Conservation (phyloP, 2,329 filamentous ascomycete species). For the Aureobasidium sp. region DNA sequence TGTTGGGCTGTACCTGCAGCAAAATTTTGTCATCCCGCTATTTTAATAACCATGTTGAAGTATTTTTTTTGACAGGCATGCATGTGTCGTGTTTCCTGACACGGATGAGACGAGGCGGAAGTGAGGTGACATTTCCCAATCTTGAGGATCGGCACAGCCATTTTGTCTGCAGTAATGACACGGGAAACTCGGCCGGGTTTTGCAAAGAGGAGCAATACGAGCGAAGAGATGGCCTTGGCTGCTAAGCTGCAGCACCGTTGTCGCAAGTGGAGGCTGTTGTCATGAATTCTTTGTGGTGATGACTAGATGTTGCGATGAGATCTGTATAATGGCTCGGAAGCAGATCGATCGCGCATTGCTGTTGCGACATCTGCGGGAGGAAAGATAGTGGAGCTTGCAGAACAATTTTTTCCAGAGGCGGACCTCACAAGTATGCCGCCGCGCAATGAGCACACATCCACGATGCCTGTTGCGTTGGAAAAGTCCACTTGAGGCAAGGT, state of each 20-base stretch:
- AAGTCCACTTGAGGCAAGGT: neutral
- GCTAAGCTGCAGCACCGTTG: neutral
- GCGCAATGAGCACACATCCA: neutral
- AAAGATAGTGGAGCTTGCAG: neutral
- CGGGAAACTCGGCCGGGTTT: constrained; percentile 3
- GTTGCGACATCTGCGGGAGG: neutral
- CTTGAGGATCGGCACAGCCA: neutral
- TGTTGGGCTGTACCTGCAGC: neutral
- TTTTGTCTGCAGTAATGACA: neutral
- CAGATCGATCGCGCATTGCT: constrained; percentile 3
- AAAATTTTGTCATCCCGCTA: neutral
- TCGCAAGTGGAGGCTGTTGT: neutral
- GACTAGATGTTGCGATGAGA: neutral
- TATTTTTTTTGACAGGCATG: neutral
- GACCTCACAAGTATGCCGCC: neutral
- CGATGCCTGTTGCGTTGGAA: neutral
- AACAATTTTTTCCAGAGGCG: neutral
- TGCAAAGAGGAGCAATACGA: constrained; percentile 1
- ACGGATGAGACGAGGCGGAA: neutral
- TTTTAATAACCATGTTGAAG: neutral
- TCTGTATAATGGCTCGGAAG: neutral
- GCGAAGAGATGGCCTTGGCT: neutral
- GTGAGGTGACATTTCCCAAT: neutral
- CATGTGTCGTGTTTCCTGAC: constrained; percentile 1
- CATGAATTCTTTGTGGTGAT: neutral